Percentiles rank a stretch among this genome's conserved stretches.
phyloP scores from a whole-genome alignment of 2,329 filamentous ascomycete genomes.

The Apiospora saccharicola region DNA sequence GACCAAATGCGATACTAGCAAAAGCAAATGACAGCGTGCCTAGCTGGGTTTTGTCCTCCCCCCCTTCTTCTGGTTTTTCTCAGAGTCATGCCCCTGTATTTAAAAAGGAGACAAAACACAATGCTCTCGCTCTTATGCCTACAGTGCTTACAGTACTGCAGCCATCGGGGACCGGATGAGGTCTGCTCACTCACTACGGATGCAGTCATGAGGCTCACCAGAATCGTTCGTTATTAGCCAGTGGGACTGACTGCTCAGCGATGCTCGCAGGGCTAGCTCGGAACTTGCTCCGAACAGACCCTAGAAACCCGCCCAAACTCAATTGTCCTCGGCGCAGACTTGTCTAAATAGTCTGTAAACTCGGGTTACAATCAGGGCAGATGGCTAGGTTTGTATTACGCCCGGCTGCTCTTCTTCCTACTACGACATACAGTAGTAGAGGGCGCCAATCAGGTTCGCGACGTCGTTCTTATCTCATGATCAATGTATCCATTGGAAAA shows the following conservation, averaged over 20 bases:
- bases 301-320: not conserved
- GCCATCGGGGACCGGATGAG: not conserved
- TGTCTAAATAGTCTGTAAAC: constrained; percentile 8
- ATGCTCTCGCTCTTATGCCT: not conserved
- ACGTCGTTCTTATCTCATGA: constrained; percentile 1
- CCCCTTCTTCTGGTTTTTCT: no score
- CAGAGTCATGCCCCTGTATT: not conserved
- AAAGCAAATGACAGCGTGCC: not conserved
- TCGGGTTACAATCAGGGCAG: not conserved
- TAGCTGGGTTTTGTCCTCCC: not conserved
- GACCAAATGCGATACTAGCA: constrained; percentile 2
- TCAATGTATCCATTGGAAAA: not conserved
- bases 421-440: not conserved
- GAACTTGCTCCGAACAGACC: not conserved
- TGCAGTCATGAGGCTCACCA: not conserved
- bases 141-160: not conserved
- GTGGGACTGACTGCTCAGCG: not conserved
- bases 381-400: not conserved
- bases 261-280: not conserved
- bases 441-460: not conserved
- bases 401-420: not conserved
- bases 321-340: constrained; percentile 1
- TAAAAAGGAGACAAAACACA: not conserved
- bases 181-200: not conserved
- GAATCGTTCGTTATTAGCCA: not conserved